Base-by-base conservation (phyloP, 2,329 filamentous ascomycete genomes). In the Pseudocercospora eumusae region DNA sequence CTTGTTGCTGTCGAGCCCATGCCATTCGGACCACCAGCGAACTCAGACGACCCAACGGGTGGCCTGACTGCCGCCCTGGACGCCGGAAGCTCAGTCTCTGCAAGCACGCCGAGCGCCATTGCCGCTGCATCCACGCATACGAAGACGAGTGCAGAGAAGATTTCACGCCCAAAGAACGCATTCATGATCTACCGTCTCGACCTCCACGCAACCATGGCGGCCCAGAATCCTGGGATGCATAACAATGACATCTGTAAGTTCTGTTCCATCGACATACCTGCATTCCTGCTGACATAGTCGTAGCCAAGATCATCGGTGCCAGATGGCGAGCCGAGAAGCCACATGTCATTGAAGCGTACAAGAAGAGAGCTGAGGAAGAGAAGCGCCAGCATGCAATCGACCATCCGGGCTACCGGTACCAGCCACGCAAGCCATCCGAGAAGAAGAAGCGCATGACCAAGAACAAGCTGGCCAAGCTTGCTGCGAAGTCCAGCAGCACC, bases 371-470 rank as follows among this genome's bases (percentile, higher is more conserved):
- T 61, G 59, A 62, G 50, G 55, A 59, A 25, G 60, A 59, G 61
- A 63, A 40, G 44, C 47, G 53, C 59, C 55, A 62, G 60, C 55
- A 62, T 55, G 60, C 60, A 36, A 59, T 59, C n/a, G 56, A 40
- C 40, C 57, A 63, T 57, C 50, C 57, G 56, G 60, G 57, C 63
- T 67, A 55, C 56, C 60, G 64, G 56, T 60, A 65, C 6, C 55
- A 77, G 56, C 79, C 80, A 57, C 77, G 79, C 64, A 80, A 80
- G 70, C 75, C 78, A 31, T 76, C 70, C 25, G 76, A 81, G 69
- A 79, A 77, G 69, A 81, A 80, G 70, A 76, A 77, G 59, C 76
- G 80, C 62, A 76, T 76, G 68, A 75, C 74, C 33, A 74, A 75
- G 62, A 74, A 73, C 55, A 75, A 74, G 68, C 65, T 69, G 57